A percentile compares a stretch with the other conserved stretches of the same genome.
Conservation (phyloP, 495 filamentous ascomycete species). For the Sabuloglossum arenarium region DNA sequence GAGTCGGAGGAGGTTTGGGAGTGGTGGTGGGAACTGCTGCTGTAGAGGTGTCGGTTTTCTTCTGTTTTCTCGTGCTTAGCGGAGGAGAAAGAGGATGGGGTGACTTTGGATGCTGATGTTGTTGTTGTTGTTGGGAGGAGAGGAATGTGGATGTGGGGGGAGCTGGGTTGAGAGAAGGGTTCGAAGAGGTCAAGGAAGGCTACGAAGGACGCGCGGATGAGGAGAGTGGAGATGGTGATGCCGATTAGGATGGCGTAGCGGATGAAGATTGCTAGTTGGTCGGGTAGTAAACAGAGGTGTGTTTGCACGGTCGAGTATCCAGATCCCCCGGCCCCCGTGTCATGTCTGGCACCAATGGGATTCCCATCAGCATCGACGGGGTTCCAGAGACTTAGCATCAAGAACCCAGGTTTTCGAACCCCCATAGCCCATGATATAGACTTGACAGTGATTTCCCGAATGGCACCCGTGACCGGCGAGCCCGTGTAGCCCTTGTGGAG, state of each 20-base stretch:
- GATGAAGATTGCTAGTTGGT: slow-evolving; percentile 65
- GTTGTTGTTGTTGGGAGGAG: background rate
- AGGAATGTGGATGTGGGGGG: background rate
- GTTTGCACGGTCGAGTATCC: slow-evolving; percentile 44
- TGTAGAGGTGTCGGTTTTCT: background rate
- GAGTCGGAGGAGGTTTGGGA: background rate
- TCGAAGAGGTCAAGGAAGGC: background rate
- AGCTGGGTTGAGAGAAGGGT: background rate
- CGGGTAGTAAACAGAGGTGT: slow-evolving; percentile 78
- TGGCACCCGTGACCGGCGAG: slow-evolving; percentile 8
- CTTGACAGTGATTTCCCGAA: slow-evolving; percentile 87
- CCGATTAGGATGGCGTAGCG: slow-evolving; percentile 44
- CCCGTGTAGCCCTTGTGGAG: slow-evolving; percentile 45
- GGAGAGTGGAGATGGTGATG: slow-evolving; percentile 36
- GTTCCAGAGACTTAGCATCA: slow-evolving; percentile 81
- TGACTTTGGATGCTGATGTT: too few relatives aligned
- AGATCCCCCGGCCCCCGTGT: slow-evolving; percentile 8
- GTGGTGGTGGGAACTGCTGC: too few relatives aligned
- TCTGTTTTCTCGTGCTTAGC: background rate
- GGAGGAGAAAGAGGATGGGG: background rate
- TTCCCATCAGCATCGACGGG: slow-evolving; percentile 49
- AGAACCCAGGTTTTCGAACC: slow-evolving; percentile 71
- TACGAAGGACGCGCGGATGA: slow-evolving; percentile 37
- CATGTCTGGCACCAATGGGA: slow-evolving; percentile 22
- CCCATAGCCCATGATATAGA: slow-evolving; percentile 91